Evolutionary conservation across 805 yeast species (phyloP), one percentile per base, ranked within the genome.

Genomic region (Maudiozyma bulderi): DNA sequence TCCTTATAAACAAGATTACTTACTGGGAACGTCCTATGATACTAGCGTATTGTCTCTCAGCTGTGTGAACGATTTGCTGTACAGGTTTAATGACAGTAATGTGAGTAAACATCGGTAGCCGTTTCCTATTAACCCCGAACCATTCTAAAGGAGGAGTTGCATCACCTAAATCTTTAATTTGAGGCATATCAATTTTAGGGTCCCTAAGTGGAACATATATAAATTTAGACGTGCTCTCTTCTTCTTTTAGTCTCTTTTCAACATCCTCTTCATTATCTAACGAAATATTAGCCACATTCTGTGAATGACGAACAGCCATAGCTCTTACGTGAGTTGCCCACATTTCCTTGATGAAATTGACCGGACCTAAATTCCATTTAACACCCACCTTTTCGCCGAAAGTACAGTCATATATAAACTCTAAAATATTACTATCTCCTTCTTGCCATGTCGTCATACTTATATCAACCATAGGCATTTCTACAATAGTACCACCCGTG

Each of bases 71-170:
- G 49, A 88, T 56, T 50, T 80, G 77, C 58, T 88, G 96, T 46
- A 93, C 69, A 1, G 82, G 78, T 11, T 84, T 76, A 45, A 90
- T 84, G 0, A 82, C 80, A 52, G 78, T 71, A 63, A 88, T 91
- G 61, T 93, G 97, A 0, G 96, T 84, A 50, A 86, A 74, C 40
- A 85, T 81, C 0, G 99, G 99, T 55, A 93, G 81, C 55, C 82
- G 79, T 57, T 84, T 78, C 55, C 98, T 75, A 63, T 93, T 93
- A 32, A 93, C 73, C 2, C 99, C 99, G 70, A 93, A 86, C 99
- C 99, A 93, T 63, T 93, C 99, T 50, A 93, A 69, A 2, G 99
- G 99, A 0, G 99, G 99, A 0, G 99, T 93, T 1, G 97, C 98
- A 67, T 84, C 90, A 29, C 99, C 98, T 58, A 93, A 73, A 59